A percentile compares a stretch with the other conserved stretches of the same genome.
Conservation (phyloP, 2,329 filamentous ascomycete genomes). For the Pestalotiopsis sp. region DNA sequence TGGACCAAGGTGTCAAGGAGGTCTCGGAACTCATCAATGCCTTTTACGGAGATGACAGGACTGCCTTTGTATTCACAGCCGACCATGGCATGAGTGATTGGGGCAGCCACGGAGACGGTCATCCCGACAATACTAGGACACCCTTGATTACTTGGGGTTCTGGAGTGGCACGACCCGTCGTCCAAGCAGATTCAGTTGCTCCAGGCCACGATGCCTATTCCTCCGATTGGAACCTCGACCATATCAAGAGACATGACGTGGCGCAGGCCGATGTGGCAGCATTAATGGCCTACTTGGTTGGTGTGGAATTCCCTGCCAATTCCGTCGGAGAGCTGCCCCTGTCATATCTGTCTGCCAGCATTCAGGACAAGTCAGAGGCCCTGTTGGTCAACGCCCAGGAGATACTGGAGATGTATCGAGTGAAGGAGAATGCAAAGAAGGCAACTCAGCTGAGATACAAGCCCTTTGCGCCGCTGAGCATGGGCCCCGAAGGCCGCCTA, state of each 20-base stretch:
- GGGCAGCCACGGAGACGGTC: conserved; percentile 98
- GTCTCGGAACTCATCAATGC: conserved; percentile 79
- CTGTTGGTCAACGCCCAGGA: conserved; percentile 82
- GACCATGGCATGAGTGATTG: conserved; percentile 99
- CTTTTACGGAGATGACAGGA: conserved; percentile 85
- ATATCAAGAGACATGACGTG: conserved; percentile 86
- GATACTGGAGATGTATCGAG: conserved; percentile 93
- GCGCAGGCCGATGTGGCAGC: conserved; percentile 92
- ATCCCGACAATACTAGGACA: conserved; percentile 95
- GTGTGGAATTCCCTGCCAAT: conserved; percentile 90
- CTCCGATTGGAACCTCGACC: conserved; percentile 81
- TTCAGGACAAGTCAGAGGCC: conserved; percentile 80
- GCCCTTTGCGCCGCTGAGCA: conserved; percentile 71
- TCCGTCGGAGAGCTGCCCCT: conserved; percentile 93
- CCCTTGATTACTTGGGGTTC: conserved; percentile 93
- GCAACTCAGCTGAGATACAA: conserved; percentile 75
- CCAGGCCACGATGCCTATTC: conserved; percentile 92
- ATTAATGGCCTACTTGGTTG: conserved; percentile 90
- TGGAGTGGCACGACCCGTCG: conserved; percentile 76
- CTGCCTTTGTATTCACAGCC: conserved; percentile 94
- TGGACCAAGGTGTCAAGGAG: conserved; percentile 87
- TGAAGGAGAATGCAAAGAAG: conserved; percentile 88
- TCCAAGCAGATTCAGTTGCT: conserved; percentile 57
- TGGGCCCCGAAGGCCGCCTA: conserved; percentile 67
- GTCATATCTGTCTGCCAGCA: conserved; percentile 73